These are phyloP conservation scores for Candida tibetensis DNA, from an alignment of 805 yeast genomes.

Conservation along the genomic window DNA sequence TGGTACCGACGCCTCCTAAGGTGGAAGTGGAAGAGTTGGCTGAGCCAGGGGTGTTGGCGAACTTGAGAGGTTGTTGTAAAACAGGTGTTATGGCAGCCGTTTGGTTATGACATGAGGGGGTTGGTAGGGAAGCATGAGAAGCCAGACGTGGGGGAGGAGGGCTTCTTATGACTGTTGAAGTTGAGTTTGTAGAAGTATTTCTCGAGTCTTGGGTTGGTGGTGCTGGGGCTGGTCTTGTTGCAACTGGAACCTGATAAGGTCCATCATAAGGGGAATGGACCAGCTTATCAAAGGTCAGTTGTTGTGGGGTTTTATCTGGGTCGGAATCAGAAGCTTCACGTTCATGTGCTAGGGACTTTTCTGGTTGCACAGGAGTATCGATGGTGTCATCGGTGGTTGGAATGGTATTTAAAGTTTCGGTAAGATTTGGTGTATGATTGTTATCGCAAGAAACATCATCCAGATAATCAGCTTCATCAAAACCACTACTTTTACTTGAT, in stretches of 20 bases:
- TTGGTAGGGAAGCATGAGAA: slow-evolving; percentile 3
- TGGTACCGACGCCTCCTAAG: not conserved
- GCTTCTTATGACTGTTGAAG: slow-evolving; percentile 23
- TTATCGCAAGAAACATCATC: slow-evolving; percentile 5
- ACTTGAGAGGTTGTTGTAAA: slow-evolving; percentile 16
- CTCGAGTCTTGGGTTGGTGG: slow-evolving; percentile 1
- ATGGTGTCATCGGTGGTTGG: slow-evolving; percentile 33
- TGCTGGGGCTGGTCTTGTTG: slow-evolving; percentile 1
- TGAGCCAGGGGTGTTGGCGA: slow-evolving; percentile 11
- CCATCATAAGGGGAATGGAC: too few species aligned
- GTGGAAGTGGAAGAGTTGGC: slow-evolving; percentile 15
- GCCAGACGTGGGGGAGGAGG: slow-evolving; percentile 14
- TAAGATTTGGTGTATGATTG: slow-evolving; percentile 11
- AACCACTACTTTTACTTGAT: slow-evolving; percentile 10
- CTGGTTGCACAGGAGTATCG: slow-evolving; percentile 13
- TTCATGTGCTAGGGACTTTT: not conserved
- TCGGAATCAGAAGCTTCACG: not conserved
- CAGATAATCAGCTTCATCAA: slow-evolving; percentile 7
- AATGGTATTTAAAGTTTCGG: slow-evolving; percentile 26
- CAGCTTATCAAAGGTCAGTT: too few species aligned
- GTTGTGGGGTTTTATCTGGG: not conserved
- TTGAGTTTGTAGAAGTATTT: slow-evolving; percentile 11
- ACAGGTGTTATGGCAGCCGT: slow-evolving; percentile 33
- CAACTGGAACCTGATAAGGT: too few species aligned
- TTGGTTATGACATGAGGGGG: slow-evolving; percentile 14